Evolutionary conservation across 2,329 filamentous ascomycete species (phyloP).

Genomic region (Penicillium sp.): DNA sequence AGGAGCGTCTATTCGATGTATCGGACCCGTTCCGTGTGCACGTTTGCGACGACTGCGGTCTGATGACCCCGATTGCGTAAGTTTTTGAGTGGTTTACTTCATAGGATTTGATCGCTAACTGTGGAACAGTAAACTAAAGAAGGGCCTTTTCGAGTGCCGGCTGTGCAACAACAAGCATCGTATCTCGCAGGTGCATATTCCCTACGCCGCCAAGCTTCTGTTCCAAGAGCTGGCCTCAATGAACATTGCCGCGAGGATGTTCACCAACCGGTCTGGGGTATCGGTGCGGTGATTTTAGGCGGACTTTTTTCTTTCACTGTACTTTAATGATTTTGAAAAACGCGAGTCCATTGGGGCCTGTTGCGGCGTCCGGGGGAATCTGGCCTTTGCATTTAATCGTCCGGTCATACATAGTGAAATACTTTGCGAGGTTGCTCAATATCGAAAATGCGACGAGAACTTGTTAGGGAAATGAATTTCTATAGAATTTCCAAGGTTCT

Average conservation of each 20-base stretch:
- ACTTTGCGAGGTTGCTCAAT: background rate
- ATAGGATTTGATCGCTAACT: constrained; percentile 7
- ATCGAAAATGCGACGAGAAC: too few species aligned
- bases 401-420: constrained; percentile 22
- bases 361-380: constrained; percentile 20
- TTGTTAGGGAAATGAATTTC: too few species aligned
- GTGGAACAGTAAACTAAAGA: constrained; percentile 70
- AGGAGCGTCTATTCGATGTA: constrained; percentile 94
- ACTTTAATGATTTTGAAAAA: constrained; percentile 28
- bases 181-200: constrained; percentile 96
- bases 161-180: constrained; percentile 99
- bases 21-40: constrained; percentile 97
- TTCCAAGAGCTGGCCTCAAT: constrained; percentile 98
- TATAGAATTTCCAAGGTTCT: too few species aligned
- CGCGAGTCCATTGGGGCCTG: constrained; percentile 17
- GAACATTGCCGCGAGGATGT: constrained; percentile 98
- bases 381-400: constrained; percentile 19
- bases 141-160: constrained; percentile 91
- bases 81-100: constrained; percentile 43
- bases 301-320: constrained; percentile 13
- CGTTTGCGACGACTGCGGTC: constrained; percentile 94
- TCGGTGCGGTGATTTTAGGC: constrained; percentile 34
- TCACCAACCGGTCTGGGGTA: constrained; percentile 60
- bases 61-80: constrained; percentile 99
- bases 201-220: constrained; percentile 92